phyloP scores from a whole-genome alignment of 208 protist genomes.

The Trypanosoma avium region DNA sequence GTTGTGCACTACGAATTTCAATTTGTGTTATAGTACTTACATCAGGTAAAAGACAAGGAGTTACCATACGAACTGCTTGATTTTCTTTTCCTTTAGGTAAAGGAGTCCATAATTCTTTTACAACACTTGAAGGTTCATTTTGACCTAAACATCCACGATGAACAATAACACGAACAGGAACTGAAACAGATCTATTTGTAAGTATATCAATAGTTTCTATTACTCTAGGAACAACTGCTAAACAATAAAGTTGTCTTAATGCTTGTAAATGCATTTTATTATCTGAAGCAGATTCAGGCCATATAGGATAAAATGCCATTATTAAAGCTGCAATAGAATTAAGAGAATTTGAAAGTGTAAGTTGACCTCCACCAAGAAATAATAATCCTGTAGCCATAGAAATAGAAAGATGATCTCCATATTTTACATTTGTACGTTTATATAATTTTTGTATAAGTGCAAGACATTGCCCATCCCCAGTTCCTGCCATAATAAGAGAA shows the following conservation, averaged over 20 bases:
- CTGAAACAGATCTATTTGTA: conserved; percentile 65
- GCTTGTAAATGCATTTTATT: conserved; percentile 91
- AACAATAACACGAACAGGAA: conserved; percentile 69
- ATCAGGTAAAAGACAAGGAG: conserved; percentile 74
- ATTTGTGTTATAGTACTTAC: conserved; percentile 63
- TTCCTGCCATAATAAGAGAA: conserved; percentile 92
- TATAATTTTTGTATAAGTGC: conserved; percentile 71
- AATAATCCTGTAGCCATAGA: conserved; percentile 94
- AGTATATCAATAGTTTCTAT: conserved; percentile 92
- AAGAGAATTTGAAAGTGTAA: conserved; percentile 84
- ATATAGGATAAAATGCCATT: conserved; percentile 92
- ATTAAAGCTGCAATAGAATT: conserved; percentile 91
- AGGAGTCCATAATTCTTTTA: conserved; percentile 27
- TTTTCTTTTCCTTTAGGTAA: conserved; percentile 27
- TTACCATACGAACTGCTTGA: conserved; percentile 58
- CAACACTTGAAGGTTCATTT: conserved; percentile 32
- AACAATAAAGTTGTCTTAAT: conserved; percentile 94
- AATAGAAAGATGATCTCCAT: conserved; percentile 94
- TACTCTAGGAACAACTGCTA: conserved; percentile 91
- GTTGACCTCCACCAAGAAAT: conserved; percentile 92
- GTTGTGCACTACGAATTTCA: conserved; percentile 59
- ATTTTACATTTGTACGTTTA: conserved; percentile 57
- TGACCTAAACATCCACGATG: conserved; percentile 27
- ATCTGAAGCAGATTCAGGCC: conserved; percentile 84
- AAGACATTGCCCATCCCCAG: conserved; percentile 84